Base-by-base conservation (phyloP, 805 yeast genomes). In the Ascoidea rubescens region DNA sequence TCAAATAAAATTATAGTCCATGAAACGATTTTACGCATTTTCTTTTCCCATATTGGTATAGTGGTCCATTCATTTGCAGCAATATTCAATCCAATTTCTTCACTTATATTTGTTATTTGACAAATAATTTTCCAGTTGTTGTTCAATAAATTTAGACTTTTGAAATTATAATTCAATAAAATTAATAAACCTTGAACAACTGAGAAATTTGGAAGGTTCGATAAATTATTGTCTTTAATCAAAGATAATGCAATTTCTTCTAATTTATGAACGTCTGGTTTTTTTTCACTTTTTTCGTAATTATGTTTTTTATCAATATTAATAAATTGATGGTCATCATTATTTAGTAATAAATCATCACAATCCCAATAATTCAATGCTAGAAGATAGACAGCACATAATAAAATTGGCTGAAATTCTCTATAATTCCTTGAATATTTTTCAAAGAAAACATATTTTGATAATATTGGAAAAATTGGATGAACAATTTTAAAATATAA, bases 101-200 rank as follows among this genome's bases (percentile, higher is more conserved):
- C 64, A 21, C 61, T 58, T 10, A 62, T 53, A 1, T 59, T 56
- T 2, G 58, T 51, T 28, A 62, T 47, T 49, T 60, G 58, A 6
- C 59, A 57, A 31, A 61, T 48, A 14, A 51, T 58, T 48, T 57
- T 57, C 61, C 62, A 62, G 2, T 56, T 33, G 16, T 45, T 51
- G 44, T 50, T 54, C 8, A 57, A 53, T 32, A 50, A 52, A 17
- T 46, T 48, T 31, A 37, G 45, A 43, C 33, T 42, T 8, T 42
- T 46, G 31, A 54, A 56, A 45, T 54, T 56, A 51, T 65, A 64
- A 46, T 64, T 60, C 43, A 63, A 47, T 31, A 72, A 54, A 31
- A 72, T 56, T 31, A 71, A 55, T 4, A 72, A 66, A 0, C 71
- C 71, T 56, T 72, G 76, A 17, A 71, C 61, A 1, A 68, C 66